Evolutionary conservation across 1,139 yeast species (phyloP).

Genomic region (Scheffersomyces quercinus): DNA sequence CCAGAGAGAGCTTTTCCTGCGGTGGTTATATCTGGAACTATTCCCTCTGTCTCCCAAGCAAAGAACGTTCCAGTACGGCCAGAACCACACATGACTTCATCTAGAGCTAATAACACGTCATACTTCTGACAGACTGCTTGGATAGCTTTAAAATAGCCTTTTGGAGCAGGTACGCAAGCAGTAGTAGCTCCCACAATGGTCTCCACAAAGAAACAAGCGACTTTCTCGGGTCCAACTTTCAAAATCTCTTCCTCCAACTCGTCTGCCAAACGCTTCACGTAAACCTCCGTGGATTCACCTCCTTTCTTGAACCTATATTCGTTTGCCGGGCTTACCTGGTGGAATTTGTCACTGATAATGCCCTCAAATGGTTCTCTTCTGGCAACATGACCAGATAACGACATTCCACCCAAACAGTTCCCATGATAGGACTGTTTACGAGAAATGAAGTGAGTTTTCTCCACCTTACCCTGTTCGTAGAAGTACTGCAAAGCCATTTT

Average conservation of each 20-base stretch:
- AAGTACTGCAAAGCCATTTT: slow-evolving; percentile 19
- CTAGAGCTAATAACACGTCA: slow-evolving; percentile 15
- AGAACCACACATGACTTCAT: slow-evolving; percentile 18
- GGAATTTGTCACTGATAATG: slow-evolving; percentile 12
- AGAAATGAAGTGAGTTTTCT: slow-evolving; percentile 14
- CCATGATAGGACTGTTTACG: slow-evolving; percentile 23
- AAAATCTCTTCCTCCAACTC: slow-evolving; percentile 18
- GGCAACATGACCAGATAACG: slow-evolving; percentile 15
- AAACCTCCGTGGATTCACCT: slow-evolving; percentile 14
- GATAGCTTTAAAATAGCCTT: slow-evolving; percentile 14
- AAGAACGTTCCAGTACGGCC: slow-evolving; percentile 19
- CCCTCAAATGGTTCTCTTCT: slow-evolving; percentile 14
- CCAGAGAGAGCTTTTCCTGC: slow-evolving; percentile 19
- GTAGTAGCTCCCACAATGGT: slow-evolving; percentile 14
- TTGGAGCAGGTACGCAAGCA: slow-evolving; percentile 14
- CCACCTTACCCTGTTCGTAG: slow-evolving; percentile 16
- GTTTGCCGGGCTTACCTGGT: slow-evolving; percentile 15
- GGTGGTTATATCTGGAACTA: slow-evolving; percentile 17
- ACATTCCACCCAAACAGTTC: slow-evolving; percentile 18
- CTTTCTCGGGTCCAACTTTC: slow-evolving; percentile 14
- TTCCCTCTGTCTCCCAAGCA: slow-evolving; percentile 19
- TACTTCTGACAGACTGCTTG: slow-evolving; percentile 14
- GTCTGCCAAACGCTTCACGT: slow-evolving; percentile 12
- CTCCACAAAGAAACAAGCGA: slow-evolving; percentile 14
- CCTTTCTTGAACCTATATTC: slow-evolving; percentile 12